Percentiles rank a stretch among this genome's conserved stretches.
These are phyloP conservation scores for Salix viminalis DNA, from an alignment of 345 rosid species.

Conservation along the genomic window DNA sequence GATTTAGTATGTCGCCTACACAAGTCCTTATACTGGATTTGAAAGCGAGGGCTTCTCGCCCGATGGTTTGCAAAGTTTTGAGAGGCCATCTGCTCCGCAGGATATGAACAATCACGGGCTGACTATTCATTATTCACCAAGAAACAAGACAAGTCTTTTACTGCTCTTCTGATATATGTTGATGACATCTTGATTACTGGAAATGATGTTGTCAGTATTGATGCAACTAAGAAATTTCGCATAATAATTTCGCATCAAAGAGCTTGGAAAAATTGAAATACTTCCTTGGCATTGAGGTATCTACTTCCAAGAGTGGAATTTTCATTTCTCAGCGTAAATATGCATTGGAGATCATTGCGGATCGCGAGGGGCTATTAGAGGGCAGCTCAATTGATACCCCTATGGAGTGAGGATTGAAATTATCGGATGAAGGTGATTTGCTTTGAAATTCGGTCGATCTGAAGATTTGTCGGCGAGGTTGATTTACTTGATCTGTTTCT, in stretches of 20 bases:
- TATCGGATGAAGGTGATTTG: neutral
- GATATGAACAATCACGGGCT: neutral
- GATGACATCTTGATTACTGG: neutral
- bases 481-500: neutral
- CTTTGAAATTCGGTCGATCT: slow-evolving; percentile 1
- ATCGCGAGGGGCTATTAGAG: neutral
- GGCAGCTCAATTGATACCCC: neutral
- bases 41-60: neutral
- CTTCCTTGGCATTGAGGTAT: neutral
- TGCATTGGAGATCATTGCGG: neutral
- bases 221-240: neutral
- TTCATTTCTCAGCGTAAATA: neutral
- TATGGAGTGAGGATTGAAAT: neutral
- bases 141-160: neutral
- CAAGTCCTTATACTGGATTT: neutral
- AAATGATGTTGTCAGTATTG: neutral
- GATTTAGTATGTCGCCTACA: neutral
- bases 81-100: neutral
- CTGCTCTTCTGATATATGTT: neutral
- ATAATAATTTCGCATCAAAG: neutral
- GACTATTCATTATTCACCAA: neutral
- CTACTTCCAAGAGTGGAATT: neutral
- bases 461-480: neutral
- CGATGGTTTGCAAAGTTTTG: neutral
- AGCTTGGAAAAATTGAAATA: neutral